Base-by-base conservation (phyloP, 176 grass and related monocot species). In the Olyra latifolia region DNA sequence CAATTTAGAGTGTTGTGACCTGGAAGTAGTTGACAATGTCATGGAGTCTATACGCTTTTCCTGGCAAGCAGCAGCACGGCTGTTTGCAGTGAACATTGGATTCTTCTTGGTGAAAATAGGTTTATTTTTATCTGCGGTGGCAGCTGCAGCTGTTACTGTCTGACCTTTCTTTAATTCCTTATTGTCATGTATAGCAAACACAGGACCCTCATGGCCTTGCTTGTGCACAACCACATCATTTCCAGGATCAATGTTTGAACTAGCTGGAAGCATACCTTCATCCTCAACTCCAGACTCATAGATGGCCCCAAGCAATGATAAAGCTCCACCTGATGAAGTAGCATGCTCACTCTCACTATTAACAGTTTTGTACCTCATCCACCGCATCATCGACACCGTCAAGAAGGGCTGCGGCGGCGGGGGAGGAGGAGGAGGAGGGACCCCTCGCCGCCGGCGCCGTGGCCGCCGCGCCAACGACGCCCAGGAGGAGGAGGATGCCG, bases 331-430 rank as follows among this genome's bases (percentile, higher is more conserved):
- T 56, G 64, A 71, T 42, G 67, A 59, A 2, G 32, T 52, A 70
- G 59, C 32, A 15, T 47, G 61, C 67, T 67, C 55, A 66, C 65
- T 69, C 29, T 84, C 86, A 52, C 6, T 25, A 19, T 82, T 61
- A 23, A 57, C 50, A 39, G 23, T 70, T 85, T 67, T 84, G 75
- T 61, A 44, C 50, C 74, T 98, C 74, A 98, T 98, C 66, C 91
- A 98, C 80, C 77, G 62, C 80, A 94, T 98, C 88, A 92, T 98
- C 85, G 95, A 98, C 76, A 88, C 92, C 66, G 95, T 94, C 27
- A 89, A 98, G 86, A 92, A 89, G 19, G 78, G 81, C 9, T 8
- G n/a, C 20, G 67, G 45, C 24, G 41, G 48, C 25, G 62, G 22
- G 6, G 60, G 43, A 1, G 43, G 53, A 2, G 20, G 59, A 8